A percentile compares a stretch with the other conserved stretches of the same genome.
Evolutionary conservation across 228 moss, liverwort and hornwort genomes (phyloP).

Genomic region (Sphagnum magellanicum): DNA sequence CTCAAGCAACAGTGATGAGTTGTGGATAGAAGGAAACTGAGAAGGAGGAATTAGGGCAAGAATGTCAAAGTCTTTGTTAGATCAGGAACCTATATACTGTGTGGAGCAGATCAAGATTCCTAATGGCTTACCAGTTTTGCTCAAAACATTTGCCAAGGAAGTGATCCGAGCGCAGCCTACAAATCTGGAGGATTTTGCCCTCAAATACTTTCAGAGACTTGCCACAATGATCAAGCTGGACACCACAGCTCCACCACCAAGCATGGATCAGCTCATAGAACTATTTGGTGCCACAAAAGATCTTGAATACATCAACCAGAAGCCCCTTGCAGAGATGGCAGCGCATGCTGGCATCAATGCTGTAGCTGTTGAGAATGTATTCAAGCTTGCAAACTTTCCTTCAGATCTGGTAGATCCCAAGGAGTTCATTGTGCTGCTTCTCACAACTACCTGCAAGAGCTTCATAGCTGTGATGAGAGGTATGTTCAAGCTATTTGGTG

Average conservation of each 20-base stretch:
- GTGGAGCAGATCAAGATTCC: conserved; percentile 94
- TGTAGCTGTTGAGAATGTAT: conserved; percentile 71
- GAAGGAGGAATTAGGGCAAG: no score
- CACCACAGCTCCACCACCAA: conserved; percentile 57
- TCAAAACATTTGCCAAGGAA: conserved; percentile 85
- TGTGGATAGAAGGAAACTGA: no score
- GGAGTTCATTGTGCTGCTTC: conserved; percentile 67
- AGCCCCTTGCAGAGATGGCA: conserved; percentile 49
- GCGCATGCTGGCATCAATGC: conserved; percentile 39
- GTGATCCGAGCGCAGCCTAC: conserved; percentile 70
- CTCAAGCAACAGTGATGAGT: no score
- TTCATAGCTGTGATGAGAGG: conserved; percentile 63
- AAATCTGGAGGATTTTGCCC: conserved; percentile 75
- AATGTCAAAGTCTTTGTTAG: conserved; percentile 52
- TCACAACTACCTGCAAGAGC: conserved; percentile 63
- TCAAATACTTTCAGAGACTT: conserved; percentile 71
- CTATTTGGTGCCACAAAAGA: conserved; percentile 71
- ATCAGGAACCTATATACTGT: conserved; percentile 93
- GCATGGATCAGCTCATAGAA: conserved; percentile 51
- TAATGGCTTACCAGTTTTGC: conserved; percentile 66
- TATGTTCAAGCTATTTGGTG: conserved; percentile 83
- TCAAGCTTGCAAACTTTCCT: conserved; percentile 82
- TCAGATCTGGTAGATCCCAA: conserved; percentile 92
- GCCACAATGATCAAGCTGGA: conserved; percentile 70
- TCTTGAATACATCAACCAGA: conserved; percentile 71